Evolutionary conservation across 441 rosid species (phyloP).

Genomic region (Hura crepitans): DNA sequence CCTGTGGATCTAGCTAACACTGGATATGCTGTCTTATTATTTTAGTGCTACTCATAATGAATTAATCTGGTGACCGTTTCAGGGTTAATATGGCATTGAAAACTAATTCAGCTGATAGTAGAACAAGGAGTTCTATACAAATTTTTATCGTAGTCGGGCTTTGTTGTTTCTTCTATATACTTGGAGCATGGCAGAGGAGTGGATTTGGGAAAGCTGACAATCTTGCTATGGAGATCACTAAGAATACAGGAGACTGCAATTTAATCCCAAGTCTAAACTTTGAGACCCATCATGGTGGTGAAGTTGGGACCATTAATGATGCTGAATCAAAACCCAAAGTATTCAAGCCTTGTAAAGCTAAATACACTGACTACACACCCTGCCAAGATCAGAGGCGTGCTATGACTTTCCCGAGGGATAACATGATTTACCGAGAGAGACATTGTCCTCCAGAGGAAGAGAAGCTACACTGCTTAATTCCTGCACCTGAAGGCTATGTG

Average conservation of each 20-base stretch:
- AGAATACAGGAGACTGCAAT: constrained; percentile 77
- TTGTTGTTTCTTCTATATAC: constrained; percentile 84
- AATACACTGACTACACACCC: constrained; percentile 81
- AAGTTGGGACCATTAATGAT: constrained; percentile 36
- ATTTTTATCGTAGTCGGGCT: constrained; percentile 71
- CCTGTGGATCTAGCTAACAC: neutral
- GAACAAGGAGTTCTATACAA: constrained; percentile 79
- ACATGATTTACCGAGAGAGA: constrained; percentile 85
- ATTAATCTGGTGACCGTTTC: constrained; percentile 12
- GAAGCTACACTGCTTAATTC: constrained; percentile 75
- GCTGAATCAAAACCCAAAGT: constrained; percentile 48
- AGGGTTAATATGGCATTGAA: constrained; percentile 67
- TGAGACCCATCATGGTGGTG: constrained; percentile 89
- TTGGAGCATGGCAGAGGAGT: constrained; percentile 98
- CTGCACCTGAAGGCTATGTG: constrained; percentile 89
- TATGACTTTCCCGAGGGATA: constrained; percentile 91
- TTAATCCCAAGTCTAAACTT: constrained; percentile 65
- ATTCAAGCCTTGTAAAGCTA: constrained; percentile 59
- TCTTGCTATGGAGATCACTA: constrained; percentile 78
- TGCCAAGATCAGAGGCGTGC: constrained; percentile 95
- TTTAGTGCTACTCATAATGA: neutral
- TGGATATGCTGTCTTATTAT: neutral
- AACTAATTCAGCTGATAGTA: constrained; percentile 57
- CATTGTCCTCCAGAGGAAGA: constrained; percentile 70
- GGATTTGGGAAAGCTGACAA: constrained; percentile 98